These are phyloP conservation scores for Colletotrichum trifolii DNA, from an alignment of 2,329 filamentous ascomycete genomes.

Conservation along the genomic window DNA sequence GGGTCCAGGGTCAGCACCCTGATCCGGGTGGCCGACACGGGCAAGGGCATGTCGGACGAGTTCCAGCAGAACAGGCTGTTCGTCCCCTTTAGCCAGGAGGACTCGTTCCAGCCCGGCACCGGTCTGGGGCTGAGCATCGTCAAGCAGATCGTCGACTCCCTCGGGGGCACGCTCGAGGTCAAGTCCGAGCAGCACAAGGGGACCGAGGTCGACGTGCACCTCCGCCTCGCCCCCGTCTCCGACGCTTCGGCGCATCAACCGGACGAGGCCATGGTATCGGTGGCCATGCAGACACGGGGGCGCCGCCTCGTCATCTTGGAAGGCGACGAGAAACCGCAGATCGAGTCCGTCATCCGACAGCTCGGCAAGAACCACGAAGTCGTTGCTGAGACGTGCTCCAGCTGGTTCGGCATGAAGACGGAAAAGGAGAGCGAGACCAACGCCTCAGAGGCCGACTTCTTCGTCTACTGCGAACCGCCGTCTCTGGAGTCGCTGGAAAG, in stretches of 20 bases:
- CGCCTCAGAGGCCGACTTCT: constrained; percentile 39
- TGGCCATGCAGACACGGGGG: constrained; percentile 36
- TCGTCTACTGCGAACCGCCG: constrained; percentile 43
- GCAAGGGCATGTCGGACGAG: constrained; percentile 71
- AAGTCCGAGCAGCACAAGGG: constrained; percentile 63
- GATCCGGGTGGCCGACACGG: constrained; percentile 69
- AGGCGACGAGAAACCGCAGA: constrained; percentile 5
- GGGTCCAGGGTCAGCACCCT: constrained; percentile 42
- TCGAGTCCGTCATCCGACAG: constrained; percentile 18
- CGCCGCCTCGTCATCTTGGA: constrained; percentile 39
- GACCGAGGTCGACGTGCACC: constrained; percentile 62
- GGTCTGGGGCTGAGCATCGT: constrained; percentile 74
- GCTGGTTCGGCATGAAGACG: constrained; percentile 50
- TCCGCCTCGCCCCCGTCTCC: constrained; percentile 49
- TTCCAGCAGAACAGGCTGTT: constrained; percentile 70
- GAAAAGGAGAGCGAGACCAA: constrained; percentile 30
- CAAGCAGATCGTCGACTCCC: constrained; percentile 66
- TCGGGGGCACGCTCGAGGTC: constrained; percentile 70
- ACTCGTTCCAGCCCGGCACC: constrained; percentile 68
- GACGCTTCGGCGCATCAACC: constrained; percentile 37
- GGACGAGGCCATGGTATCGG: constrained; percentile 19
- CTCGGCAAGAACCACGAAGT: constrained; percentile 43
- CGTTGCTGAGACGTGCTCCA: constrained; percentile 43
- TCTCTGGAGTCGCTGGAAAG: constrained; percentile 38
- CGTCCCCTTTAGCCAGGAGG: constrained; percentile 72